These are phyloP conservation scores for Xylaria hypoxylon DNA, from an alignment of 2,329 filamentous ascomycete species.

Conservation along the genomic window DNA sequence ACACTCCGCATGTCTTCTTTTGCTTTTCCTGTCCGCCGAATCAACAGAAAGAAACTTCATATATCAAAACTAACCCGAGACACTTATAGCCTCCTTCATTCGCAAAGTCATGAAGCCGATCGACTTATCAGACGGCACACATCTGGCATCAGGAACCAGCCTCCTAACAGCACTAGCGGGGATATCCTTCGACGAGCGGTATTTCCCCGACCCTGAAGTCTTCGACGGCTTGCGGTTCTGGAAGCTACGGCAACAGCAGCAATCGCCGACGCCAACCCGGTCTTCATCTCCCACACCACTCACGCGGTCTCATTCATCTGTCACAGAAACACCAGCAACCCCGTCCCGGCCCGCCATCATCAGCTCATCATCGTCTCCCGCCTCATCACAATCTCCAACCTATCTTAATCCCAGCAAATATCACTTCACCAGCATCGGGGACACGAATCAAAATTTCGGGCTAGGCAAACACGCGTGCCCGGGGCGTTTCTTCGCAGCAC, in stretches of 20 bases:
- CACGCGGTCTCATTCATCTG: slow-evolving; percentile 33
- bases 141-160: slow-evolving; percentile 58
- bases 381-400: slow-evolving; percentile 10
- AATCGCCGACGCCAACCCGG: slow-evolving; percentile 23
- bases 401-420: slow-evolving; percentile 30
- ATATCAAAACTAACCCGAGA: slow-evolving; percentile 22
- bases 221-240: slow-evolving; percentile 57
- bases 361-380: slow-evolving; percentile 30
- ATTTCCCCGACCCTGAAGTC: slow-evolving; percentile 51
- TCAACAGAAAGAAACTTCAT: neutral
- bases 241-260: slow-evolving; percentile 49
- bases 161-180: slow-evolving; percentile 56
- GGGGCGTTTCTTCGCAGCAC: slow-evolving; percentile 59
- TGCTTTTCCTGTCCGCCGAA: no score
- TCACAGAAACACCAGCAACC: slow-evolving; percentile 17
- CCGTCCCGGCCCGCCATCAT: neutral
- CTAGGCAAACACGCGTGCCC: slow-evolving; percentile 57
- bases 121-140: slow-evolving; percentile 65
- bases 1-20: neutral
- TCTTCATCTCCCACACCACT: slow-evolving; percentile 20
- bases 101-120: slow-evolving; percentile 64
- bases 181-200: slow-evolving; percentile 53
- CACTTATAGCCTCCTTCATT: slow-evolving; percentile 56
- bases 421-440: slow-evolving; percentile 54
- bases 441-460: slow-evolving; percentile 54